phyloP scores from a whole-genome alignment of 2,329 filamentous ascomycete species.

The Trichoderma atrobrunneum region DNA sequence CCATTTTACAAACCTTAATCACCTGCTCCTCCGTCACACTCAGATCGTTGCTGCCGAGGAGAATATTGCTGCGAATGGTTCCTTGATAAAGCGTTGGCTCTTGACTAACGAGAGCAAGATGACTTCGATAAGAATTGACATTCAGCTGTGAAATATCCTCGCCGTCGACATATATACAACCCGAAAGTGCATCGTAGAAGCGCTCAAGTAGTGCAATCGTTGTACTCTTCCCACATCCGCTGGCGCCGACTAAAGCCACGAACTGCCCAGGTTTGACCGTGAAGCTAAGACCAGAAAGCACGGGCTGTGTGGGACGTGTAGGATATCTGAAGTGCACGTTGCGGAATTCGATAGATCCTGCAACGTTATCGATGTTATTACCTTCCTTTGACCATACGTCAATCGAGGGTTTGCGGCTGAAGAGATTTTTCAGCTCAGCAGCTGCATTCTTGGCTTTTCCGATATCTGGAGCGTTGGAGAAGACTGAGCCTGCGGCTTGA shows the following conservation, averaged over 20 bases:
- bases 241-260: slow-evolving; percentile 69
- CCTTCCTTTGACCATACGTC: background rate
- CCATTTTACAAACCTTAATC: slow-evolving; percentile 33
- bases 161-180: slow-evolving; percentile 1
- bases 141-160: slow-evolving; percentile 17
- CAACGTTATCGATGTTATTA: background rate
- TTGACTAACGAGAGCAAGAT: slow-evolving; percentile 27
- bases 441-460: background rate
- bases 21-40: background rate
- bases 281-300: slow-evolving; percentile 52
- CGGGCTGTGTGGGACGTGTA: slow-evolving; percentile 37
- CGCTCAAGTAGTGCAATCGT: slow-evolving; percentile 31
- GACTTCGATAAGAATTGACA: slow-evolving; percentile 23
- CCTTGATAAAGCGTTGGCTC: slow-evolving; percentile 33
- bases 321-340: slow-evolving; percentile 67
- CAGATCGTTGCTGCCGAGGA: background rate
- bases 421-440: background rate
- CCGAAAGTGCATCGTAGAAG: slow-evolving; percentile 24
- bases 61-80: slow-evolving; percentile 30
- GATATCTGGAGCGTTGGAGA: background rate
- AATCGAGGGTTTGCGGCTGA: background rate
- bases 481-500: background rate
- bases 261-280: slow-evolving; percentile 59
- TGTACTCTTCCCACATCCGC: slow-evolving; percentile 48
- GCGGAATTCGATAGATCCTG: slow-evolving; percentile 43